phyloP scores from a whole-genome alignment of 2,329 filamentous ascomycete genomes.

The Rhexocercosporidium sp. region DNA sequence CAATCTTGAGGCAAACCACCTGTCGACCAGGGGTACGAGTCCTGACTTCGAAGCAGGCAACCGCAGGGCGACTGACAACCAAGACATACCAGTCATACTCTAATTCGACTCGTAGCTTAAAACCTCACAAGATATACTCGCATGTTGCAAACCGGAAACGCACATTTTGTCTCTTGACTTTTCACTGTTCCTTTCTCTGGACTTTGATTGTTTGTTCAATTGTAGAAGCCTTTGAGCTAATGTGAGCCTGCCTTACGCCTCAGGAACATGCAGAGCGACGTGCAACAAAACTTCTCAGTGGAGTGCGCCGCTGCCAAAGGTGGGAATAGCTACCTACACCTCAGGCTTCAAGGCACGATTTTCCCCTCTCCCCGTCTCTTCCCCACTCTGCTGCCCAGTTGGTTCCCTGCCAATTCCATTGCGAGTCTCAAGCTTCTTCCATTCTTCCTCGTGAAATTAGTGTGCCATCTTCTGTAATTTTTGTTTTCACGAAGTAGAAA shows the following conservation, averaged over 20 bases:
- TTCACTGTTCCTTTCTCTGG: neutral
- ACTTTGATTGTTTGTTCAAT: neutral
- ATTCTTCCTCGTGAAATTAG: neutral
- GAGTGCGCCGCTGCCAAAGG: neutral
- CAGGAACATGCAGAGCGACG: slow-evolving; percentile 26
- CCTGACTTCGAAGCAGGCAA: too few relatives aligned
- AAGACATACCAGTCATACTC: too few relatives aligned
- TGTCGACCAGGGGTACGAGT: too few relatives aligned
- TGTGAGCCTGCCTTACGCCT: slow-evolving; percentile 28
- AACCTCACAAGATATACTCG: too few relatives aligned
- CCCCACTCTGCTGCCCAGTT: neutral
- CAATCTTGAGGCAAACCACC: too few relatives aligned
- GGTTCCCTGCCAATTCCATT: neutral
- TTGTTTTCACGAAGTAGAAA: slow-evolving; percentile 8
- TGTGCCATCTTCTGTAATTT: neutral
- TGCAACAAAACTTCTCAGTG: slow-evolving; percentile 27
- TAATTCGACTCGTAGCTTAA: too few relatives aligned
- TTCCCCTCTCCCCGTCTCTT: neutral
- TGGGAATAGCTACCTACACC: slow-evolving; percentile 4
- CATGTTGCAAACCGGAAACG: too few relatives aligned
- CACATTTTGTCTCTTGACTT: neutral
- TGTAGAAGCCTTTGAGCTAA: slow-evolving; percentile 7
- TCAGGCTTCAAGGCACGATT: slow-evolving; percentile 29
- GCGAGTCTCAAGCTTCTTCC: neutral
- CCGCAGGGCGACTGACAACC: too few relatives aligned